These are phyloP conservation scores for Adansonia rubrostipa DNA, from an alignment of 441 rosid species.

Conservation along the genomic window DNA sequence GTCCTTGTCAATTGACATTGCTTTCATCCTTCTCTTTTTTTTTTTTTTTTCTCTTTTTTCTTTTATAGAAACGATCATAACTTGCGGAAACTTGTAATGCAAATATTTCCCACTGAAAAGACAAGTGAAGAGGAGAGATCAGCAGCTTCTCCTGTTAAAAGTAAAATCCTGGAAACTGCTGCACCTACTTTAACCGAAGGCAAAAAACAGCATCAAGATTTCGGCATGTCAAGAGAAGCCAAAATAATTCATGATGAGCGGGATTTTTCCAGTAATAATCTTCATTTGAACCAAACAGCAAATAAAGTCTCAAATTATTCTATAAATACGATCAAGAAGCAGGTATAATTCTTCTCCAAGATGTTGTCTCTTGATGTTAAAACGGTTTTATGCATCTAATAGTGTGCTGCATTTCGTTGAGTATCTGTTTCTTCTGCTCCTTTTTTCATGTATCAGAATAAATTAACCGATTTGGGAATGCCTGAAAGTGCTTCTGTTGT, in stretches of 20 bases:
- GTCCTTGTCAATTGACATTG: constrained; percentile 1
- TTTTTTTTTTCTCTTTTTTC: background rate
- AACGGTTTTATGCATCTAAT: background rate
- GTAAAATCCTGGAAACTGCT: background rate
- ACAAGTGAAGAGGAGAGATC: constrained; percentile 6
- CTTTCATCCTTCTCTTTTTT: background rate
- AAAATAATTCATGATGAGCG: background rate
- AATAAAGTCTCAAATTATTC: background rate
- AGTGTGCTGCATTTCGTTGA: background rate
- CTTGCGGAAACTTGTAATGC: constrained; percentile 18
- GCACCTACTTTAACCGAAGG: background rate
- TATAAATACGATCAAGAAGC: constrained; percentile 1
- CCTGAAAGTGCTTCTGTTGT: background rate
- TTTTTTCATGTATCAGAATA: constrained; percentile 12
- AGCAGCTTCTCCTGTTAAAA: constrained; percentile 3
- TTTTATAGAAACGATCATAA: constrained; percentile 22
- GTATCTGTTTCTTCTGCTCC: background rate
- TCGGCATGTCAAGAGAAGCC: background rate
- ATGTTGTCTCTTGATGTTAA: background rate
- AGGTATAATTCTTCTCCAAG: constrained; percentile 7
- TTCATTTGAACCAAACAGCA: background rate
- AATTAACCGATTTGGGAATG: background rate
- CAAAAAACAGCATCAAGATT: background rate
- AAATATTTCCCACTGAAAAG: constrained; percentile 15
- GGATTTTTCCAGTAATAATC: background rate